phyloP scores from a whole-genome alignment of 2,329 filamentous ascomycete species.

The Colletotrichum echinochloae region DNA sequence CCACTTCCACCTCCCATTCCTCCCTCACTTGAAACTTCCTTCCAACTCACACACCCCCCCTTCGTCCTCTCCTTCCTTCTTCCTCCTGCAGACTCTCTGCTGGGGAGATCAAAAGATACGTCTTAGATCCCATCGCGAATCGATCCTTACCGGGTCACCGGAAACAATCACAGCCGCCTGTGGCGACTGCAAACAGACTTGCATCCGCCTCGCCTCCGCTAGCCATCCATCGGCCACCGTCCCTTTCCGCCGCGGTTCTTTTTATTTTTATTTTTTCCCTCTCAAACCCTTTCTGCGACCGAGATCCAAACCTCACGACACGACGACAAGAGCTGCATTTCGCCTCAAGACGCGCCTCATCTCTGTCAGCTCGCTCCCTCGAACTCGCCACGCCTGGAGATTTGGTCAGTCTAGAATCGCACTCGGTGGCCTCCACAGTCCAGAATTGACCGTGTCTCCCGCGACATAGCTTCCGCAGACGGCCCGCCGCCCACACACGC shows the following conservation, averaged over 20 bases:
- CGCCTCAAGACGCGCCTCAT: background rate
- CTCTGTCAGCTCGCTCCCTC: background rate
- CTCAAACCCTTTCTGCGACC: slow-evolving; percentile 21
- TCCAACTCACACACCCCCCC: background rate
- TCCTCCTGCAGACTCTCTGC: slow-evolving; percentile 4
- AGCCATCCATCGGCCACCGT: slow-evolving; percentile 7
- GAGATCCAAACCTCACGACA: background rate
- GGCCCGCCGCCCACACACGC: slow-evolving; percentile 2
- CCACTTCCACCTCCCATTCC: background rate
- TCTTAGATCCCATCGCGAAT: background rate
- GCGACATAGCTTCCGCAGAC: slow-evolving; percentile 11
- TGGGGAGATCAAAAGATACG: background rate
- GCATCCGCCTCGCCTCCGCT: slow-evolving; percentile 17
- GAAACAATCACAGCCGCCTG: background rate
- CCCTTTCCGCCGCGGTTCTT: background rate
- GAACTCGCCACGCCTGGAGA: too few species aligned
- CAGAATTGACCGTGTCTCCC: slow-evolving; percentile 13
- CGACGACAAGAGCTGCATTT: background rate
- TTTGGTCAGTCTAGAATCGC: slow-evolving; percentile 4
- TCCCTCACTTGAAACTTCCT: background rate
- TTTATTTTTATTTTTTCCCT: too few species aligned
- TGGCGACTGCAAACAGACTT: slow-evolving; percentile 14
- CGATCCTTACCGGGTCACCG: background rate
- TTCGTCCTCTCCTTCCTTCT: background rate
- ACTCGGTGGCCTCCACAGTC: background rate